Conservation (phyloP, 2,329 filamentous ascomycete genomes). For the Cercospora berteroae region DNA sequence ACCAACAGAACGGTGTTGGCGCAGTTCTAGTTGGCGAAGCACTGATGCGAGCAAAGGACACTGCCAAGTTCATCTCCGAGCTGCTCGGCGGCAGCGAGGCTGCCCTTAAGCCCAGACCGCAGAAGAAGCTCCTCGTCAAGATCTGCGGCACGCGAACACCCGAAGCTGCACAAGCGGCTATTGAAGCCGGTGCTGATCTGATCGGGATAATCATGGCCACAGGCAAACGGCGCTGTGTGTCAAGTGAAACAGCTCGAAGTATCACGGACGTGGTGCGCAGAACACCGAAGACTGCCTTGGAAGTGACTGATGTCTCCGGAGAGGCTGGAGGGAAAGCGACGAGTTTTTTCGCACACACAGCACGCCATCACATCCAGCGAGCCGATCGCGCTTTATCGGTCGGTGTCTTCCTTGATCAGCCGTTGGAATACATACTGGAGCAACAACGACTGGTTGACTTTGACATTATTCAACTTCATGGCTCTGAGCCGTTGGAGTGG, state of each 20-base stretch:
- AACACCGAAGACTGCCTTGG: constrained; percentile 40
- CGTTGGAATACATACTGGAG: constrained; percentile 75
- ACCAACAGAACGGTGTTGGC: constrained; percentile 84
- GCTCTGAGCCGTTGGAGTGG: constrained; percentile 90
- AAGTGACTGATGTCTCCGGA: constrained; percentile 19
- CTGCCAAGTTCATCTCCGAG: constrained; percentile 76
- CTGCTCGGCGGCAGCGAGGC: constrained; percentile 63
- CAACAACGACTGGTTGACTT: constrained; percentile 73
- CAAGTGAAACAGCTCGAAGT: constrained; percentile 70
- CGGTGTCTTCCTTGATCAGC: constrained; percentile 91
- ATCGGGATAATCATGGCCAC: constrained; percentile 90
- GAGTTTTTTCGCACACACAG: constrained; percentile 70
- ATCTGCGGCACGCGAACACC: constrained; percentile 88
- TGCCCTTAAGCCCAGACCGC: constrained; percentile 28
- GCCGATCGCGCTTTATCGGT: constrained; percentile 72
- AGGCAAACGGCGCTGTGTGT: constrained; percentile 75
- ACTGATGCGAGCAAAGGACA: constrained; percentile 86
- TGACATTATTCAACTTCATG: constrained; percentile 91
- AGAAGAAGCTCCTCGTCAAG: constrained; percentile 68
- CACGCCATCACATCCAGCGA: constrained; percentile 47
- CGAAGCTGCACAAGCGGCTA: constrained; percentile 75
- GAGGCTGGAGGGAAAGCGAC: constrained; percentile 41
- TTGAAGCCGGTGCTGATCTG: constrained; percentile 84
- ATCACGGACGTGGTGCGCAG: constrained; percentile 78
- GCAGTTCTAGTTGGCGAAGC: constrained; percentile 94